Conservation (phyloP, 2,329 filamentous ascomycete species). For the Trichoderma atrobrunneum region DNA sequence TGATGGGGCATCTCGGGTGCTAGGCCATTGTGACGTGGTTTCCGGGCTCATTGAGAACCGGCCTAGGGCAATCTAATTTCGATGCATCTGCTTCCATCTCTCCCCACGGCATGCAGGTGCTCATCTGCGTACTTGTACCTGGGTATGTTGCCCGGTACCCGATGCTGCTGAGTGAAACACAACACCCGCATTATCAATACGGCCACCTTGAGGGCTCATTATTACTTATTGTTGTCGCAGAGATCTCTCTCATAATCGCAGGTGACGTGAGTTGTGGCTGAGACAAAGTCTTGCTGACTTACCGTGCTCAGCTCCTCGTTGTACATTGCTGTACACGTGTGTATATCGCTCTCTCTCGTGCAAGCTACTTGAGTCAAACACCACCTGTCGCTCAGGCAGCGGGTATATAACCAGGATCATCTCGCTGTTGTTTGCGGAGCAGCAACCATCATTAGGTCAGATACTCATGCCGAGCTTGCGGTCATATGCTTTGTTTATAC, state of each 20-base stretch:
- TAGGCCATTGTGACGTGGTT: background rate
- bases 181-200: background rate
- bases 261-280: background rate
- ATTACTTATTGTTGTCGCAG: background rate
- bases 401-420: background rate
- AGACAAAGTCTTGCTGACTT: background rate
- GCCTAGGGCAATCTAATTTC: background rate
- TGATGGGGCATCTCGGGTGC: background rate
- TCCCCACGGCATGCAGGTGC: background rate
- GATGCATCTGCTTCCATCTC: background rate
- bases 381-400: background rate
- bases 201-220: background rate
- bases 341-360: background rate
- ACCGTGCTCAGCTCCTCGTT: background rate
- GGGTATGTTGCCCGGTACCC: background rate
- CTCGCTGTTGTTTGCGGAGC: background rate
- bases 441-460: conserved; percentile 29
- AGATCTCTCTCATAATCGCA: background rate
- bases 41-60: background rate
- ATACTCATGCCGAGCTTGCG: background rate
- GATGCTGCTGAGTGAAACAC: background rate
- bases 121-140: background rate
- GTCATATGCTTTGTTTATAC: background rate
- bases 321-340: background rate
- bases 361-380: background rate